Conservation (phyloP, 257 asterid species). For the Primulina eburnea region DNA sequence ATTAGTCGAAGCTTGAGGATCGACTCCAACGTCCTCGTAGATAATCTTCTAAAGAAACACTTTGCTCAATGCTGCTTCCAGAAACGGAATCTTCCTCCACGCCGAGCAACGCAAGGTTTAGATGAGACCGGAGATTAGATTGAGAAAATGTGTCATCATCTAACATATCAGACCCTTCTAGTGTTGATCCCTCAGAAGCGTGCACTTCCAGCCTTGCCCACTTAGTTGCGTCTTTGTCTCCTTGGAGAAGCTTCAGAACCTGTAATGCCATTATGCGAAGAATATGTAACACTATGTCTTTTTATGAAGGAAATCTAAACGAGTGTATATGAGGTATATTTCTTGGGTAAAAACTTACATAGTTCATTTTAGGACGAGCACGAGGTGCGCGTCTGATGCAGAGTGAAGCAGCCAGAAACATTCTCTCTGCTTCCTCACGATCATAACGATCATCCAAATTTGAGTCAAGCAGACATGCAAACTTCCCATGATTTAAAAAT, state of each 20-base stretch:
- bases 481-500: conserved; percentile 55
- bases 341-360: conserved; percentile 45
- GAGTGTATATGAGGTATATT: neutral
- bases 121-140: conserved; percentile 70
- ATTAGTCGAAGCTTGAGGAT: conserved; percentile 85
- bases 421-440: conserved; percentile 66
- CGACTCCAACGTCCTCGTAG: conserved; percentile 82
- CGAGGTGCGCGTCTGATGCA: conserved; percentile 83
- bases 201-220: conserved; percentile 77
- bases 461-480: conserved; percentile 59
- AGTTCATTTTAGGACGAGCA: conserved; percentile 89
- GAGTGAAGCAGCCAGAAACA: conserved; percentile 84
- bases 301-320: neutral
- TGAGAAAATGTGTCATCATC: conserved; percentile 65
- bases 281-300: neutral
- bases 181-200: conserved; percentile 43
- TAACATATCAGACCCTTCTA: conserved; percentile 51
- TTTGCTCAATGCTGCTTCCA: conserved; percentile 78
- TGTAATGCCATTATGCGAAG: conserved; percentile 26
- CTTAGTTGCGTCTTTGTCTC: conserved; percentile 55
- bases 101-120: conserved; percentile 82
- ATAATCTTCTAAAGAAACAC: conserved; percentile 72
- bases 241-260: conserved; percentile 79
- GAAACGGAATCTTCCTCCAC: conserved; percentile 74
- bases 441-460: conserved; percentile 53